Evolutionary conservation across 2,329 filamentous ascomycete species (phyloP), one percentile per base, ranked within the genome.

Genomic region (Emericellopsis cladophorae): DNA sequence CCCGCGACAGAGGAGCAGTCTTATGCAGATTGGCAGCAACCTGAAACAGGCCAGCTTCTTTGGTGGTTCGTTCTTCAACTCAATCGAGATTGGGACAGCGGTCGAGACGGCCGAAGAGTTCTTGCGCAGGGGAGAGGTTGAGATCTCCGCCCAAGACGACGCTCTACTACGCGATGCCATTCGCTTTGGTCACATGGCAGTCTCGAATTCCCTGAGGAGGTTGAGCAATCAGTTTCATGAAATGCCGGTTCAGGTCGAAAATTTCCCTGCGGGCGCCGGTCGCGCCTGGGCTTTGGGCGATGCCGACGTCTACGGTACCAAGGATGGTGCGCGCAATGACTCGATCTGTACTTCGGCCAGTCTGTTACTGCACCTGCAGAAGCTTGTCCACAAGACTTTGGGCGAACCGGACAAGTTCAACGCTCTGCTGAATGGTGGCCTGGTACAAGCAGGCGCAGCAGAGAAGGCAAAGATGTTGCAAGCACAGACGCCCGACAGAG

Each of bases 11-110:
- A 65, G 74, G 24, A 81, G 78, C 46, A 70, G 72, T 32, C 64
- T 94, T 11, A 62, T 79, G 22, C 67, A 76, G 40, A 65, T 94
- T 2, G 81, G 94, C 5, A 72, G 71, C 42, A 95, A 95, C 52
- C 59, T 95, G 36, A 76, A 86, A 15, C 83, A 92, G 53, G 81
- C 85, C 7, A 86, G 84, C 38, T 94, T 95, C 53, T 93, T 90
- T 57, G 79, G 76, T 10, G 89, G 85, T 61, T 81, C 81, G 0
- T 89, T 88, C 37, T 88, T 83, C 51, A 75, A 76, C 0, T 58
- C 65, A 0, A 62, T 67, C 1, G 77, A 88, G 42, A 73, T 95
- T 4, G 46, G 58, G 3, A 74, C 67, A 23, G 75, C 84, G 0
- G 57, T 92, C 1, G 68, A 82, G 23, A 79, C 77, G 29, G 81